Conservation (phyloP, 805 yeast genomes). For the Scheffersomyces stipitis region DNA sequence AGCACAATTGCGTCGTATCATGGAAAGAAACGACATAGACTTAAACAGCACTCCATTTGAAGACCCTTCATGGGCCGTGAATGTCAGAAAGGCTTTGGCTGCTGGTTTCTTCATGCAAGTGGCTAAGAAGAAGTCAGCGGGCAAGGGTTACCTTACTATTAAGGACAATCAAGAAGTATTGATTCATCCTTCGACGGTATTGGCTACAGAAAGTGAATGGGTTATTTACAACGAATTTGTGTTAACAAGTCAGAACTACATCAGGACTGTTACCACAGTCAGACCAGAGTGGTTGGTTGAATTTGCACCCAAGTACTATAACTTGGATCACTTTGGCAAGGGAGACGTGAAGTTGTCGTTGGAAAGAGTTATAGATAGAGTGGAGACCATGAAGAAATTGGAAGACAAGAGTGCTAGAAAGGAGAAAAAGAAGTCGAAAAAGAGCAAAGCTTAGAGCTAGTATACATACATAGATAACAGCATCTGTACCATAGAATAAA, state of each 20-base stretch:
- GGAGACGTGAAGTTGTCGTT: constrained; percentile 73
- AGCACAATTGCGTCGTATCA: constrained; percentile 74
- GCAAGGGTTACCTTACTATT: constrained; percentile 80
- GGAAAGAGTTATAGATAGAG: constrained; percentile 47
- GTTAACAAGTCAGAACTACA: constrained; percentile 87
- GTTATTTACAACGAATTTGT: constrained; percentile 94
- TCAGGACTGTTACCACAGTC: constrained; percentile 88
- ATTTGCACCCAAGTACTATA: constrained; percentile 71
- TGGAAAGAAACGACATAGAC: constrained; percentile 79
- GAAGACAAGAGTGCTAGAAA: constrained; percentile 2
- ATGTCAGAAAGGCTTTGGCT: constrained; percentile 80
- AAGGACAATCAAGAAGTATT: constrained; percentile 96
- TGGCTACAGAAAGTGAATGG: constrained; percentile 90
- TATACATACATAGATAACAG: too few relatives aligned
- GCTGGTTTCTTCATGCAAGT: constrained; percentile 99
- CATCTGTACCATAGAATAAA: too few relatives aligned
- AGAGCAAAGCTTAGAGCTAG: too few relatives aligned
- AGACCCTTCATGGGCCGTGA: constrained; percentile 62
- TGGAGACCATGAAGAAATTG: constrained; percentile 5
- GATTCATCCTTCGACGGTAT: constrained; percentile 89
- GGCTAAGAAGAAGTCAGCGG: constrained; percentile 83
- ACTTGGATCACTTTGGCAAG: constrained; percentile 58
- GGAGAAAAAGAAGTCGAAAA: constrained; percentile 9
- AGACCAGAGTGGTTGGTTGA: constrained; percentile 92
- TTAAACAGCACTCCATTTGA: constrained; percentile 64